Conservation (phyloP, 2,329 filamentous ascomycete genomes). For the Blastomyces percursus region DNA sequence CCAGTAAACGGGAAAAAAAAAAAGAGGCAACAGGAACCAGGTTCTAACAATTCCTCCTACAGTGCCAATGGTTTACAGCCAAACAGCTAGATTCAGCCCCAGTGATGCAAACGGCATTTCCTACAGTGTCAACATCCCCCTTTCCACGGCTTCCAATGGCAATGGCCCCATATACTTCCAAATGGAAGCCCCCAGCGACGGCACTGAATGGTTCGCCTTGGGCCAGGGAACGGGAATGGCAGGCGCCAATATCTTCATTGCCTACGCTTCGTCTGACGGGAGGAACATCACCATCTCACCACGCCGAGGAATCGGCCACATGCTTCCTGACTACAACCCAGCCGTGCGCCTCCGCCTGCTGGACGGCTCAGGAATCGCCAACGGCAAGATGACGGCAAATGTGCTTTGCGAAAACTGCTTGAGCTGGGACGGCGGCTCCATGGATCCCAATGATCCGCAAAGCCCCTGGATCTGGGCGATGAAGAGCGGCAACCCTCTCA, state of each 20-base stretch:
- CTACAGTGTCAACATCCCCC: conserved; percentile 46
- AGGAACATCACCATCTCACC: conserved; percentile 49
- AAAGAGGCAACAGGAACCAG: neutral
- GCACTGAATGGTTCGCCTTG: conserved; percentile 44
- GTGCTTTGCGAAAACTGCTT: conserved; percentile 46
- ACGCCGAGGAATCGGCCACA: conserved; percentile 36
- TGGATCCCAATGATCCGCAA: conserved; percentile 36
- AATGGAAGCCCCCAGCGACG: conserved; percentile 41
- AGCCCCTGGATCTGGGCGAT: conserved; percentile 44
- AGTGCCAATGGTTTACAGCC: conserved; percentile 14
- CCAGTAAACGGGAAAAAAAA: neutral
- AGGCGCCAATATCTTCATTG: conserved; percentile 48
- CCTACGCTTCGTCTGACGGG: conserved; percentile 42
- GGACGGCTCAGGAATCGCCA: conserved; percentile 42
- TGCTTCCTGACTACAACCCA: conserved; percentile 33
- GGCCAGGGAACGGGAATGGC: conserved; percentile 46
- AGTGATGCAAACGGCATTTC: conserved; percentile 15
- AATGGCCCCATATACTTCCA: conserved; percentile 49
- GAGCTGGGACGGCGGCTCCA: conserved; percentile 42
- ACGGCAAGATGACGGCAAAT: conserved; percentile 46
- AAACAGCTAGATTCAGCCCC: conserved; percentile 17
- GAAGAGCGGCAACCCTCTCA: conserved; percentile 37
- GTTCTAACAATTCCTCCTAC: neutral
- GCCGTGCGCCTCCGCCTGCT: conserved; percentile 39
- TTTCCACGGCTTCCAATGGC: conserved; percentile 40